phyloP scores from a whole-genome alignment of 1,139 yeast species.

The Pneumocystis canis region DNA sequence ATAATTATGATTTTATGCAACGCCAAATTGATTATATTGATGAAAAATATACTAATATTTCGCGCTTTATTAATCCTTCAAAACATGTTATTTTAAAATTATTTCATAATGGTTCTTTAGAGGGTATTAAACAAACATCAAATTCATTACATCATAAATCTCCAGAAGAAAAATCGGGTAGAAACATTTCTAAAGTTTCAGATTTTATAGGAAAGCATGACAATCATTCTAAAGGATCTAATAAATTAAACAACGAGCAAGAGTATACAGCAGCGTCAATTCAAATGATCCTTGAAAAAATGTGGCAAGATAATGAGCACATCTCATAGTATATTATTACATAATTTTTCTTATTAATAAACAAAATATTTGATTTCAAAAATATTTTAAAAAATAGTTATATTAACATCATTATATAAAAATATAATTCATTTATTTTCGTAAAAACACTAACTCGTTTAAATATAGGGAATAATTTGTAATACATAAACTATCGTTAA shows the following conservation, averaged over 20 bases:
- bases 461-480: not conserved
- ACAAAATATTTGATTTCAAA: not conserved
- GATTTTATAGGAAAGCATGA: not conserved
- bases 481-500: not conserved
- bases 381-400: not conserved
- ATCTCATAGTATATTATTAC: not conserved
- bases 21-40: not conserved
- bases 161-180: not conserved
- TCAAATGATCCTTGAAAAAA: not conserved
- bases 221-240: not conserved
- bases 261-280: not conserved
- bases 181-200: not conserved
- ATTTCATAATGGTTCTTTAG: not conserved
- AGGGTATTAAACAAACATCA: not conserved
- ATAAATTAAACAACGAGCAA: not conserved
- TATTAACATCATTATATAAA: not conserved
- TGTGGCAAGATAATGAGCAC: not conserved
- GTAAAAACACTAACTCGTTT: not conserved
- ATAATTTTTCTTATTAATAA: not conserved
- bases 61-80: not conserved
- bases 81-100: not conserved
- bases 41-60: not conserved
- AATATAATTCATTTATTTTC: not conserved
- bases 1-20: not conserved
- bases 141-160: not conserved